These are phyloP conservation scores for Dichotomocladium elegans DNA, from an alignment of 371 early-diverging fungal genomes.

Conservation along the genomic window DNA sequence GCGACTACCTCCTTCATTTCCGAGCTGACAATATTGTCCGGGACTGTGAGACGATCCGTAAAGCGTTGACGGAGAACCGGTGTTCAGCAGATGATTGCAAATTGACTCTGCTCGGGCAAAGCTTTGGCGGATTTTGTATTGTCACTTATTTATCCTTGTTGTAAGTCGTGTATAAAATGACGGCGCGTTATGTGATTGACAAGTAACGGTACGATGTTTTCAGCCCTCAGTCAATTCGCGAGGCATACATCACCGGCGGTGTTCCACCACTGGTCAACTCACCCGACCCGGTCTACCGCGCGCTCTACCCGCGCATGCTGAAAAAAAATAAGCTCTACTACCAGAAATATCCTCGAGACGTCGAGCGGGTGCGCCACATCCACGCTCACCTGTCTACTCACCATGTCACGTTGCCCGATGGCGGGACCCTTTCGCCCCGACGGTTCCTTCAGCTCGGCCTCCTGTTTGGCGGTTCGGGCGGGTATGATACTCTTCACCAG, in stretches of 20 bases:
- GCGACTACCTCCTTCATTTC: slow-evolving; percentile 57
- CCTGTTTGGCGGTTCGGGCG: slow-evolving; percentile 62
- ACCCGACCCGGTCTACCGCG: slow-evolving; percentile 63
- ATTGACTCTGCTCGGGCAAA: slow-evolving; percentile 60
- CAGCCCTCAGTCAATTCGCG: slow-evolving; percentile 62
- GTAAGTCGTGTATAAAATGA: slow-evolving; percentile 29
- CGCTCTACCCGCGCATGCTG: slow-evolving; percentile 58
- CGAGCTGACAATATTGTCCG: slow-evolving; percentile 72
- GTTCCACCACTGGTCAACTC: slow-evolving; percentile 65
- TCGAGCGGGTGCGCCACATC: slow-evolving; percentile 59
- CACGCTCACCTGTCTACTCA: slow-evolving; percentile 46
- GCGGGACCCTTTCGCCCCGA: slow-evolving; percentile 63
- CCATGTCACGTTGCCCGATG: slow-evolving; percentile 56
- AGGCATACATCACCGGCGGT: slow-evolving; percentile 70
- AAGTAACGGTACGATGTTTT: background rate
- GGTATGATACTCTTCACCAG: slow-evolving; percentile 63
- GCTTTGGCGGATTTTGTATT: slow-evolving; percentile 75
- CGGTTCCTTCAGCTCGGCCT: slow-evolving; percentile 73
- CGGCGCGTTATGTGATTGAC: background rate
- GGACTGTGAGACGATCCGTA: slow-evolving; percentile 67
- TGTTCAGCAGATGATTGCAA: slow-evolving; percentile 17
- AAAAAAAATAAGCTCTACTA: slow-evolving; percentile 64
- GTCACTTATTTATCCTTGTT: slow-evolving; percentile 69
- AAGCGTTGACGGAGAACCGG: slow-evolving; percentile 40
- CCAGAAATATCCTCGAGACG: slow-evolving; percentile 58